Percentiles rank a stretch among this genome's conserved stretches.
Conservation (phyloP, 768 basidiomycete genomes). For the Lactifluus rugatus region DNA sequence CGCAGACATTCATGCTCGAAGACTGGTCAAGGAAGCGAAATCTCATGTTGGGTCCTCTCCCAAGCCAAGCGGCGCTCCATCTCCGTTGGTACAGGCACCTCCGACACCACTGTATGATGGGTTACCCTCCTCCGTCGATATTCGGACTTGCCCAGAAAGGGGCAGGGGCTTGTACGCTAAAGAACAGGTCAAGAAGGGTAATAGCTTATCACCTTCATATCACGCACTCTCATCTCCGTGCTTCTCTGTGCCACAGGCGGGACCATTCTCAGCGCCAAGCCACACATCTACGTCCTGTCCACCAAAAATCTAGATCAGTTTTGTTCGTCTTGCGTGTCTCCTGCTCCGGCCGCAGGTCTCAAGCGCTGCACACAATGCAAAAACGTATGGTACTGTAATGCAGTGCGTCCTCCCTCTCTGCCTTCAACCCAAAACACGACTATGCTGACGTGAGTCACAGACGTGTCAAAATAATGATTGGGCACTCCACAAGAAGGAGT, state of each 20-base stretch:
- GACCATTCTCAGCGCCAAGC: conserved; percentile 44
- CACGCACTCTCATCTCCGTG: not conserved
- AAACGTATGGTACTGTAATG: conserved; percentile 63
- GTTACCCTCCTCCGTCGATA: conserved; percentile 9
- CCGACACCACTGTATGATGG: not conserved
- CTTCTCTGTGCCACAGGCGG: conserved; percentile 37
- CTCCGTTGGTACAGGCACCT: not conserved
- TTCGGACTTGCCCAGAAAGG: conserved; percentile 1
- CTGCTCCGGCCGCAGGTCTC: conserved; percentile 32
- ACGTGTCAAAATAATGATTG: conserved; percentile 68
- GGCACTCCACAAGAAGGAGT: conserved; percentile 70
- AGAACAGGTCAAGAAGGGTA: conserved; percentile 15
- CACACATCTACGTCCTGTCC: conserved; percentile 57
- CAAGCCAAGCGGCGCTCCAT: not conserved
- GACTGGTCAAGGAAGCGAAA: conserved; percentile 11
- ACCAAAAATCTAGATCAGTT: conserved; percentile 46
- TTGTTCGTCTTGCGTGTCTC: conserved; percentile 60
- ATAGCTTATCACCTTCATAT: not conserved
- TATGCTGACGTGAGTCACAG: conserved; percentile 27
- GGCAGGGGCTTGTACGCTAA: conserved; percentile 21
- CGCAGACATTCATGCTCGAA: conserved; percentile 5
- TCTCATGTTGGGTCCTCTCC: conserved; percentile 9
- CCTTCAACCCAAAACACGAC: not conserved
- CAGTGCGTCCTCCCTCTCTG: conserved; percentile 35
- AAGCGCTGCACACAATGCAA: conserved; percentile 71